Evolutionary conservation across 2,329 filamentous ascomycete genomes (phyloP).

Genomic region (Colletotrichum liriopes): DNA sequence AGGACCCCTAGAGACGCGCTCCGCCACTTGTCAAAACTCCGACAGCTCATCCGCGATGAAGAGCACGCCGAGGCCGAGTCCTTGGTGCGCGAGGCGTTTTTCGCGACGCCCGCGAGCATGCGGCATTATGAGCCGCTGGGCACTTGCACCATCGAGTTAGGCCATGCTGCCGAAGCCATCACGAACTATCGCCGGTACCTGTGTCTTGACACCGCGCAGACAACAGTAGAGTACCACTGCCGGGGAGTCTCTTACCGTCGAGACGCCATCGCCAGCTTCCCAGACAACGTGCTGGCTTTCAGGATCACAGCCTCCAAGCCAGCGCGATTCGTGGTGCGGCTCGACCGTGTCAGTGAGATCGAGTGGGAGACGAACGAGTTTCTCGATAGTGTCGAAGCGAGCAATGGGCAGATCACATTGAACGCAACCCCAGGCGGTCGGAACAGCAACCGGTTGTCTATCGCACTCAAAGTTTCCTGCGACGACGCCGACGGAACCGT

Average conservation of each 20-base stretch:
- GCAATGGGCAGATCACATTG: constrained; percentile 51
- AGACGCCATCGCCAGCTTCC: constrained; percentile 47
- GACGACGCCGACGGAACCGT: constrained; percentile 49
- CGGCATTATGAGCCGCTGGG: constrained; percentile 63
- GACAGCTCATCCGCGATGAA: constrained; percentile 55
- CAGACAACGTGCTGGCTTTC: constrained; percentile 45
- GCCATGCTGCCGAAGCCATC: constrained; percentile 47
- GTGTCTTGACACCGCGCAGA: constrained; percentile 38
- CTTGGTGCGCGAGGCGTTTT: constrained; percentile 54
- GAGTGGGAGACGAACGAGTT: constrained; percentile 62
- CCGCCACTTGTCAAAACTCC: constrained; percentile 53
- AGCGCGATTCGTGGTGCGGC: constrained; percentile 47
- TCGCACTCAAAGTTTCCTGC: constrained; percentile 49
- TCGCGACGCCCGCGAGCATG: constrained; percentile 61
- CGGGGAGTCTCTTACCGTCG: constrained; percentile 44
- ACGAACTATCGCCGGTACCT: constrained; percentile 41
- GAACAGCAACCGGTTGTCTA: constrained; percentile 52
- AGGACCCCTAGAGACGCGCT: constrained; percentile 55
- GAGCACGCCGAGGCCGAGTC: constrained; percentile 44
- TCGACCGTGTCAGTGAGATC: constrained; percentile 48
- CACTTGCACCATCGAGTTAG: constrained; percentile 57
- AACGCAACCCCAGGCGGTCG: constrained; percentile 56
- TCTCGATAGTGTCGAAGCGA: constrained; percentile 54
- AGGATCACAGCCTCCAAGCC: constrained; percentile 44
- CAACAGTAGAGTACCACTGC: constrained; percentile 35